A percentile compares a stretch with the other conserved stretches of the same genome.
phyloP scores from a whole-genome alignment of 257 asterid species.

The Scutellaria galericulata region DNA sequence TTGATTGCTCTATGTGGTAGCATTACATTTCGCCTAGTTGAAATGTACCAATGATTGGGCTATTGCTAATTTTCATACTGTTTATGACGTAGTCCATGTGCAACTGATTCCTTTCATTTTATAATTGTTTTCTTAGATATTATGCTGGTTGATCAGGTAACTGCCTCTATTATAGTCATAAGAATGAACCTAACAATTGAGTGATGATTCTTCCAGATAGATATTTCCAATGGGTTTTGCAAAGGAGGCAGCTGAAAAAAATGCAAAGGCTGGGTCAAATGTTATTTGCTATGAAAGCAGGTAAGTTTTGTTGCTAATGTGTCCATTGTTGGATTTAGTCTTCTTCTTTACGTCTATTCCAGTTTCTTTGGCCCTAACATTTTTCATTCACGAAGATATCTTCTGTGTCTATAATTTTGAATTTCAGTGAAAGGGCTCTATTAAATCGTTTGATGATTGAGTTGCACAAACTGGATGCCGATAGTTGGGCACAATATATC shows the following conservation, averaged over 20 bases:
- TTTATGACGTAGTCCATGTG: neutral
- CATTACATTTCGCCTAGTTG: constrained; percentile 24
- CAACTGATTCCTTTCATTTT: constrained; percentile 15
- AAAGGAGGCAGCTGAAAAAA: constrained; percentile 79
- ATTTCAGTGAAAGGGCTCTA: constrained; percentile 93
- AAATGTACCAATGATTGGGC: constrained; percentile 13
- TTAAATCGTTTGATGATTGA: constrained; percentile 88
- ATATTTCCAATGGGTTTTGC: constrained; percentile 89
- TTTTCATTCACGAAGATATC: constrained; percentile 30
- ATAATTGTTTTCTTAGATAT: constrained; percentile 24
- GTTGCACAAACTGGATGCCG: constrained; percentile 85
- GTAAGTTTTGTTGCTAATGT: constrained; percentile 45
- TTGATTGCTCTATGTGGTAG: constrained; percentile 17
- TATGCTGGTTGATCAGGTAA: constrained; percentile 27
- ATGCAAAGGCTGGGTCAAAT: constrained; percentile 77
- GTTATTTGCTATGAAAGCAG: constrained; percentile 80
- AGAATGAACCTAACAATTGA: constrained; percentile 34
- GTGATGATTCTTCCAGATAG: constrained; percentile 70
- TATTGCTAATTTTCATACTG: constrained; percentile 23
- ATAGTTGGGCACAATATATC: constrained; percentile 96
- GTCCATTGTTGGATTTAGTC: no score
- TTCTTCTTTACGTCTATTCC: no score
- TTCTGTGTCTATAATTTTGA: constrained; percentile 23
- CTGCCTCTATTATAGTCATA: constrained; percentile 26
- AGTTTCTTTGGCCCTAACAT: constrained; percentile 5